A percentile compares a stretch with the other conserved stretches of the same genome.
These are phyloP conservation scores for Corinectria fuckeliana DNA, from an alignment of 2,329 filamentous ascomycete species.

Conservation along the genomic window DNA sequence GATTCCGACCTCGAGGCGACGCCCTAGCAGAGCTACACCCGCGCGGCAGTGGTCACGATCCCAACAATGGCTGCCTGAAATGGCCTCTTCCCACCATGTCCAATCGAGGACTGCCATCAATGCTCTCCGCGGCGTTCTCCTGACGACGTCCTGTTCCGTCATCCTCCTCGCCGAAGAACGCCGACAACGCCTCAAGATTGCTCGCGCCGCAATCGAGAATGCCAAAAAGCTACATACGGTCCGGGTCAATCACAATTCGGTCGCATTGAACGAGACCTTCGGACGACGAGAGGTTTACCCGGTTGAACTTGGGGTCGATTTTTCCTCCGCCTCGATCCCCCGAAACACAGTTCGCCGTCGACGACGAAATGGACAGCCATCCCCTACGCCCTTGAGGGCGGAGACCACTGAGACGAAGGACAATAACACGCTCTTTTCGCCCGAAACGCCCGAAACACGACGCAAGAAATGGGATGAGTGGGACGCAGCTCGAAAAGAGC, in stretches of 20 bases:
- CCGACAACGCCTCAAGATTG: constrained; percentile 59
- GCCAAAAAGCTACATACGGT: constrained; percentile 56
- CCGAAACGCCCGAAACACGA: constrained; percentile 5
- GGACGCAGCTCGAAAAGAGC: constrained; percentile 34
- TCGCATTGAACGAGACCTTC: constrained; percentile 37
- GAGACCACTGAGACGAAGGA: constrained; percentile 12
- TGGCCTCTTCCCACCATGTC: constrained; percentile 56
- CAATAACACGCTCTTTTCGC: constrained; percentile 14
- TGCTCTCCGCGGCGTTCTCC: constrained; percentile 60
- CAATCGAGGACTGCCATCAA: constrained; percentile 63
- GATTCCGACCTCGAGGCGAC: neutral
- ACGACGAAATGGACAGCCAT: constrained; percentile 26
- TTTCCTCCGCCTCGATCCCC: constrained; percentile 26
- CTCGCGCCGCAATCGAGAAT: constrained; percentile 58
- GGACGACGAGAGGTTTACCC: constrained; percentile 33
- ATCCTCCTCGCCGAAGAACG: constrained; percentile 63
- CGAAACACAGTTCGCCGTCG: constrained; percentile 40
- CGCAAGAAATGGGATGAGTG: constrained; percentile 35
- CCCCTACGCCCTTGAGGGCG: neutral
- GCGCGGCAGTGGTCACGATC: constrained; percentile 11
- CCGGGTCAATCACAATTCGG: constrained; percentile 40
- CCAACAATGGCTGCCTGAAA: constrained; percentile 43
- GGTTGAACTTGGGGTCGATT: constrained; percentile 36
- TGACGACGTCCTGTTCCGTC: constrained; percentile 65
- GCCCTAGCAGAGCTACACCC: neutral